Evolutionary conservation across 2,329 filamentous ascomycete genomes (phyloP), one percentile per base, ranked within the genome.

Genomic region (Mycosphaerella sp.): DNA sequence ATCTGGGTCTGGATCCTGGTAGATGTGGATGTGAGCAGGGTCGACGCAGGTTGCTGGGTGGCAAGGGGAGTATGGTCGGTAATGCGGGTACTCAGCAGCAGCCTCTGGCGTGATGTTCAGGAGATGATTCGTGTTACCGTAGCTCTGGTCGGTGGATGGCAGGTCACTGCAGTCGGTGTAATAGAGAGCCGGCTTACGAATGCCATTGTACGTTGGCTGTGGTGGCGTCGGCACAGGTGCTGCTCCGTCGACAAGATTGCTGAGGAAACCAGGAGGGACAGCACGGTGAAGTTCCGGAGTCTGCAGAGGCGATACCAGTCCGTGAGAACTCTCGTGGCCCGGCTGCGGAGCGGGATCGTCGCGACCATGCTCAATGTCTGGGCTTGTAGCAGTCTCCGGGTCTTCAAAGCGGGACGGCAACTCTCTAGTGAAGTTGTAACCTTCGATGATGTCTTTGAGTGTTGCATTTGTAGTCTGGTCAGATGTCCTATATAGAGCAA

Each of bases 71-170:
- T 39, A 29, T 10, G 43, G 41, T 4, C 31, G 21, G 21, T 51
- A 51, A 7, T 48, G 53, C 38, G 39, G 40, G 23, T 32, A 36
- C 44, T 45, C 21, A 3, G 36, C 29, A 10, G 43, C 38, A 26
- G 9, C 23, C 36, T 52, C 51, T 6, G 61, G 58, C 4, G 61
- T 64, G 42, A 65, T 59, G 10, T 57, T 52, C 11, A 68, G 62
- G 9, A 68, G 59, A 36, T 64, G 57, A 31, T 60, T 59, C 4
- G 66, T 69, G 10, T 63, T 59, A 9, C 66, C 66, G 44, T 69
- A 69, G 4, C 65, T 67, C 47, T 62, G 64, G 4, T 68, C 64
- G 45, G 55, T 67, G 12, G 62, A 63, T 4, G 62, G 65, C 6
- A 66, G 43, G n/a, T 67, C 66, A 12, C 56, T 61, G 43, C 49